These are phyloP conservation scores for Pichia cabralensis DNA, from an alignment of 805 yeast species.

Conservation along the genomic window DNA sequence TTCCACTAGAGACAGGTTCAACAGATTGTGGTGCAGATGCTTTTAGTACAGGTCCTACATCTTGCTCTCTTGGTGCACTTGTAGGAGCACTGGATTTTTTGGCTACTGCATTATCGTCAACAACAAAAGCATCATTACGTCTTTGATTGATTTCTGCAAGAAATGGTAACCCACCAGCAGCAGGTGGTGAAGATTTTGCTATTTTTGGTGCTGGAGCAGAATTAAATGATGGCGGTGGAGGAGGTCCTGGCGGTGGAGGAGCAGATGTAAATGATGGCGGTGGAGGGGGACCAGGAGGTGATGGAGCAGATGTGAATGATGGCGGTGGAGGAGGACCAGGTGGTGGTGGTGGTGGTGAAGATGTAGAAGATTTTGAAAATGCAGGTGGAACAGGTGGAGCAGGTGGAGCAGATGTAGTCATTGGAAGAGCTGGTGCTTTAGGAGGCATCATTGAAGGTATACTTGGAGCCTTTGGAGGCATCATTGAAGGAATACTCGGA, in stretches of 20 bases:
- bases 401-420: conserved; percentile 1
- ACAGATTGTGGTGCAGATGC: conserved; percentile 18
- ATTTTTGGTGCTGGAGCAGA: conserved; percentile 1
- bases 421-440: conserved; percentile 10
- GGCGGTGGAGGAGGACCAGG: conserved; percentile 12
- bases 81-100: conserved; percentile 13
- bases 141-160: conserved; percentile 48
- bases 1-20: conserved; percentile 15
- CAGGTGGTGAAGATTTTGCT: conserved; percentile 19
- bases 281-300: conserved; percentile 17
- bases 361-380: conserved; percentile 15
- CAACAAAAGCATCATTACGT: conserved; percentile 40
- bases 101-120: conserved; percentile 27
- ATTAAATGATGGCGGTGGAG: conserved; percentile 8
- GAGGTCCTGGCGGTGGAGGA: conserved; percentile 13
- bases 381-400: conserved; percentile 1
- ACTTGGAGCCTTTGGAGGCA: conserved; percentile 6
- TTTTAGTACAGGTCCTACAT: conserved; percentile 9
- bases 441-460: conserved; percentile 14
- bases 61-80: conserved; percentile 18
- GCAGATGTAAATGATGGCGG: conserved; percentile 8
- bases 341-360: conserved; percentile 19
- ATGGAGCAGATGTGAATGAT: conserved; percentile 13
- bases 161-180: conserved; percentile 41
- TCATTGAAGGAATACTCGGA: conserved; percentile 15